phyloP scores from a whole-genome alignment of 2,329 filamentous ascomycete species.

The Daldinia eschscholtzii region DNA sequence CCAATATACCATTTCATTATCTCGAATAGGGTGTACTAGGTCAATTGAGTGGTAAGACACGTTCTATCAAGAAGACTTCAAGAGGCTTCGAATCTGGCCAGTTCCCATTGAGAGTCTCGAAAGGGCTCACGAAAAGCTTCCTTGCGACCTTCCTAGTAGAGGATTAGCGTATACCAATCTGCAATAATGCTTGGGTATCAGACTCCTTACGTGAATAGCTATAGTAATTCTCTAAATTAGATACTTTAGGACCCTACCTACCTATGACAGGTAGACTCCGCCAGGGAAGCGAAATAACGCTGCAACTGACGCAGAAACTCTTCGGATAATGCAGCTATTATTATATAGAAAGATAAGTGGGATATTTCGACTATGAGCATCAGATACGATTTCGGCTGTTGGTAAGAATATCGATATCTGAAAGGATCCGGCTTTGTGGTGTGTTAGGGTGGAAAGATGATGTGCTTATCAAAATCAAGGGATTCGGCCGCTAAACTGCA shows the following conservation, averaged over 20 bases:
- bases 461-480: conserved; percentile 2
- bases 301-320: no score
- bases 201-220: background rate
- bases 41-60: background rate
- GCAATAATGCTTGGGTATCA: background rate
- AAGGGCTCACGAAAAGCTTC: background rate
- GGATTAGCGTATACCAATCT: background rate
- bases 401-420: background rate
- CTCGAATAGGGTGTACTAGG: background rate
- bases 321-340: background rate
- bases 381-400: background rate
- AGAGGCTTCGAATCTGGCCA: background rate
- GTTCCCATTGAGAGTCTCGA: background rate
- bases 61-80: no score
- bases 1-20: background rate
- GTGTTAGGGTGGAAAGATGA: background rate
- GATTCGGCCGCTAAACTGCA: background rate
- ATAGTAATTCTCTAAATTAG: background rate
- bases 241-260: background rate
- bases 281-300: background rate
- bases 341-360: background rate
- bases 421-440: background rate
- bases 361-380: background rate
- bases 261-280: background rate
- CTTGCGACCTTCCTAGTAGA: conserved; percentile 8